phyloP scores from a whole-genome alignment of 1,284 basidiomycete genomes.

The Testicularia cyperi region DNA sequence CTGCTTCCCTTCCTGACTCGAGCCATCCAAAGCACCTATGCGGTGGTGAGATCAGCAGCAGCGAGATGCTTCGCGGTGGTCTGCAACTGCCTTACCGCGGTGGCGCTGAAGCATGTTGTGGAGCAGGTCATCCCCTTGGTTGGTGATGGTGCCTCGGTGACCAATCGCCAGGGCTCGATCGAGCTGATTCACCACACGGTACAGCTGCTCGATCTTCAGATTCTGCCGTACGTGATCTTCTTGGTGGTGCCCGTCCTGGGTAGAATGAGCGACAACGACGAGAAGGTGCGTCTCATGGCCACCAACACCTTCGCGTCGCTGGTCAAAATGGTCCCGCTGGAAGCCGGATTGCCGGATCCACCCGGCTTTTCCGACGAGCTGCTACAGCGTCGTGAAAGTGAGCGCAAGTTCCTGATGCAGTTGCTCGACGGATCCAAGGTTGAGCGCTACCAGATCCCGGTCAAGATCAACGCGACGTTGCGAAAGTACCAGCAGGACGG shows the following conservation, averaged over 20 bases:
- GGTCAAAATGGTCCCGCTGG: constrained; percentile 98
- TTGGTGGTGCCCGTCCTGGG: constrained; percentile 94
- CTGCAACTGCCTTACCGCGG: constrained; percentile 78
- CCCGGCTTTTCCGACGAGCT: constrained; percentile 86
- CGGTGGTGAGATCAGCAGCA: constrained; percentile 84
- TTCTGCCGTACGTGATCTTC: constrained; percentile 95
- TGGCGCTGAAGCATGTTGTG: constrained; percentile 85
- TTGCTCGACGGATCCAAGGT: constrained; percentile 79
- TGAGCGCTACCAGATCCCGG: constrained; percentile 83
- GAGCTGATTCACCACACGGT: constrained; percentile 86
- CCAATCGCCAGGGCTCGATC: constrained; percentile 83
- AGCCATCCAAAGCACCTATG: constrained; percentile 78
- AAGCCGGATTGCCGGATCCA: constrained; percentile 93
- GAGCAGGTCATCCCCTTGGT: constrained; percentile 82
- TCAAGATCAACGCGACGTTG: constrained; percentile 87
- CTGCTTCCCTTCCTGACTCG: constrained; percentile 76
- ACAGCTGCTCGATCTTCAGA: constrained; percentile 86
- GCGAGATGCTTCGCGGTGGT: constrained; percentile 84
- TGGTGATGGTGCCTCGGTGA: constrained; percentile 74
- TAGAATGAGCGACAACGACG: constrained; percentile 93
- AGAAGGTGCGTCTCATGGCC: constrained; percentile 84
- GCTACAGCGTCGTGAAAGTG: constrained; percentile 72
- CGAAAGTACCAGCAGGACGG: constrained; percentile 98
- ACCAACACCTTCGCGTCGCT: constrained; percentile 96
- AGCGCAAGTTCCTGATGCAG: constrained; percentile 89